Evolutionary conservation across 257 asterid genomes (phyloP).

Genomic region (Lavandula angustifolia): DNA sequence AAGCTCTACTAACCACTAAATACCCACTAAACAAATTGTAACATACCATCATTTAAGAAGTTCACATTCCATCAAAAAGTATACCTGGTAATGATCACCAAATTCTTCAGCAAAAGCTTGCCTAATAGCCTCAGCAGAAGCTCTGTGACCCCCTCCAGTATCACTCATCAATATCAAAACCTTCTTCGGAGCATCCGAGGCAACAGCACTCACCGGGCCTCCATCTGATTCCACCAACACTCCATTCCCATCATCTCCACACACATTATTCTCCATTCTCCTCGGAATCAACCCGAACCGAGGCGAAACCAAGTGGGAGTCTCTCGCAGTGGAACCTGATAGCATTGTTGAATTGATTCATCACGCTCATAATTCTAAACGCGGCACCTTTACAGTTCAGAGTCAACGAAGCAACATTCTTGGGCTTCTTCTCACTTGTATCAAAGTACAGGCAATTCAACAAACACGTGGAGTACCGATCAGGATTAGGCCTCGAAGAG

Average conservation of each 20-base stretch:
- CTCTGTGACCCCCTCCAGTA: slow-evolving; percentile 99
- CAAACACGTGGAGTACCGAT: slow-evolving; percentile 38
- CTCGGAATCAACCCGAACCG: slow-evolving; percentile 47
- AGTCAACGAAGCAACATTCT: slow-evolving; percentile 58
- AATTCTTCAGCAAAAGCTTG: slow-evolving; percentile 82
- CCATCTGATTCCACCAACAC: slow-evolving; percentile 56
- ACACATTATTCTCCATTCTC: slow-evolving; percentile 67
- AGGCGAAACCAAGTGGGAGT: slow-evolving; percentile 82
- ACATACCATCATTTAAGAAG: neutral
- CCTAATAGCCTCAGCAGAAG: slow-evolving; percentile 98
- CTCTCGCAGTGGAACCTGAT: slow-evolving; percentile 78
- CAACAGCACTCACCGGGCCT: slow-evolving; percentile 41
- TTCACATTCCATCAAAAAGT: slow-evolving; percentile 22
- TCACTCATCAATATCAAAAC: slow-evolving; percentile 97
- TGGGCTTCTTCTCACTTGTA: slow-evolving; percentile 46
- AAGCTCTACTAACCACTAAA: neutral
- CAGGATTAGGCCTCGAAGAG: slow-evolving; percentile 41
- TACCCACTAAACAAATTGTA: neutral
- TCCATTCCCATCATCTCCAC: slow-evolving; percentile 51
- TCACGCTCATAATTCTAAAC: slow-evolving; percentile 50
- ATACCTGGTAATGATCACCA: slow-evolving; percentile 93
- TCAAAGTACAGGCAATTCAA: slow-evolving; percentile 58
- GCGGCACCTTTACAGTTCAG: slow-evolving; percentile 61
- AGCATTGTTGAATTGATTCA: slow-evolving; percentile 67
- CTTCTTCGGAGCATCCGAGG: slow-evolving; percentile 54